Evolutionary conservation across 2,329 filamentous ascomycete genomes (phyloP), one percentile per base, ranked within the genome.

Genomic region (Tolypocladium pustulatum): DNA sequence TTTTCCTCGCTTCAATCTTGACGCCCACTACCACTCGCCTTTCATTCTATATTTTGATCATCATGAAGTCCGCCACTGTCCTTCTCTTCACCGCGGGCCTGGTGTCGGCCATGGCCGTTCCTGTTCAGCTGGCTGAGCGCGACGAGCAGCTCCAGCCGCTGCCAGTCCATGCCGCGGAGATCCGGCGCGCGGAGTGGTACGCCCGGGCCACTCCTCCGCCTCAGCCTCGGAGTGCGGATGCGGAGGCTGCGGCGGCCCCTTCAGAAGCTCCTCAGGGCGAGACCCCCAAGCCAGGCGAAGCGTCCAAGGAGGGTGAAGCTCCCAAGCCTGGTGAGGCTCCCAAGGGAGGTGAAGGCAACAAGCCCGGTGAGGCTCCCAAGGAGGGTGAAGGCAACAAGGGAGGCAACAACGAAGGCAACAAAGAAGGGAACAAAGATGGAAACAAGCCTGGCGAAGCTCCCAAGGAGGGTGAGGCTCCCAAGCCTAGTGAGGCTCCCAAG

Each of bases 31-130:
- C 54, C 27, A 32, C 41, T 53, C 25, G 2, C 5, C 25, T 54
- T 30, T 15, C 49, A 13, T 20, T 32, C 55, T 43, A n/a, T 49
- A 49, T 32, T 7, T 38, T 12, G 55, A 49, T 53, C 62, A 66
- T 58, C 56, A 70, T 70, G 68, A 71, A 66, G 65, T 65, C 67
- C 43, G 58, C 62, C 59, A 62, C 66, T 46, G 41, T 71, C 32
- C 59, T 71, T 54, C 61, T 69, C 41, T 36, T 70, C 40, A 63
- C 69, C 36, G 65, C 65, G 60, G 67, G 68, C 63, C 65, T 71
- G 65, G 68, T 64, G 60, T 68, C 69, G 59, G 69, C 65, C 54
- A 62, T 65, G 49, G 65, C 62, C 51, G 64, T 68, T 22, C 67
- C 67, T 46, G 61, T 59, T 57, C 61, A 62, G 55, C 57, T 62